Conservation (phyloP, 2,329 filamentous ascomycete species). For the Sclerotinia borealis region DNA sequence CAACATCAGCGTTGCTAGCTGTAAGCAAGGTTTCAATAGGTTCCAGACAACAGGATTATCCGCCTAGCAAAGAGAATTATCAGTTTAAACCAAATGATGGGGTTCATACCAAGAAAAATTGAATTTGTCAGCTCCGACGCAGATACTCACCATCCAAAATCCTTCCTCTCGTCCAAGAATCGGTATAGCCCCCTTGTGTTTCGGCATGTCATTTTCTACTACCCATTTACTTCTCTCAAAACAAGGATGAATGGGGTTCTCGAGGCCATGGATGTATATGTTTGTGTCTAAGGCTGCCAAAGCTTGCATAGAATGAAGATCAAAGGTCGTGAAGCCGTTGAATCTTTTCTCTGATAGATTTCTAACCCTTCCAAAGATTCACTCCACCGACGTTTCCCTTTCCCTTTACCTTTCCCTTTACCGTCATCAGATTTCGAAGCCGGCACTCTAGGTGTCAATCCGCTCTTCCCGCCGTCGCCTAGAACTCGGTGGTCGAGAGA, state of each 20-base stretch:
- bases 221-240: constrained; percentile 10
- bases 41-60: background rate
- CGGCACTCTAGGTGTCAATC: background rate
- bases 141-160: constrained; percentile 16
- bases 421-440: background rate
- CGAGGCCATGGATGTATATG: background rate
- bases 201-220: constrained; percentile 4
- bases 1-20: background rate
- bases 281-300: background rate
- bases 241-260: constrained; percentile 9
- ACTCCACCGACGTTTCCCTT: background rate
- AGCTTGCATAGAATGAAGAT: background rate
- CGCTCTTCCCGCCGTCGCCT: background rate
- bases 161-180: constrained; percentile 10
- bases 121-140: no score
- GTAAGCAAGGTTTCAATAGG: background rate
- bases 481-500: background rate
- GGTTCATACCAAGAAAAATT: no score
- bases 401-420: no score
- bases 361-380: background rate
- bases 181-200: constrained; percentile 7
- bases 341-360: background rate
- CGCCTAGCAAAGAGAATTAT: background rate
- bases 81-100: background rate
- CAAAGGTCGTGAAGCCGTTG: background rate